Evolutionary conservation across 495 filamentous ascomycete genomes (phyloP), one percentile per base, ranked within the genome.

Genomic region (Penicillium waksmanii): DNA sequence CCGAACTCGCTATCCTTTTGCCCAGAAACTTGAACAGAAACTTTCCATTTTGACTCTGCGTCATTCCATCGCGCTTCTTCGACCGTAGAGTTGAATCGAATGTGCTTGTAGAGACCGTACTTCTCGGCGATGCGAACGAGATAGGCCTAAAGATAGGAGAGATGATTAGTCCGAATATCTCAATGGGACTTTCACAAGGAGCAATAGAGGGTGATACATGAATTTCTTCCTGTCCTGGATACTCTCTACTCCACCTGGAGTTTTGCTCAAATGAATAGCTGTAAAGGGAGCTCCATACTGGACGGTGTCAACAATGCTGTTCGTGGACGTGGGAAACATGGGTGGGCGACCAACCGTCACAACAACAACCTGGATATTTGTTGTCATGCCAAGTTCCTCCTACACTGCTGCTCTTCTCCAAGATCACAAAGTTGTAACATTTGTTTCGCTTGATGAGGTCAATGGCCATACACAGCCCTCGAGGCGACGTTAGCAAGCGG

Each of bases 181-280:
- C 7, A 1, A 17, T 21, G 9, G 25, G 7, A 47, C 2, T 23
- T 23, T 23, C 3, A 23, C 23, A 23, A 13, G 17, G 21, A 12
- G 17, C 12, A 34, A 43, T 53, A 38, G 42, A 18, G 17, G 5
- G 9, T 7, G 46, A 52, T n/a, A 61, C 53, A 21, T 43, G 27
- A 25, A 89, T 84, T 65, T 89, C 87, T 49, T 79, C 77, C 54
- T 87, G 85, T 0, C 85, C 85, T 0, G 87, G 82, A 62, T 88
- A 89, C 40, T 87, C 80, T 31, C 82, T 72, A 5, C 84, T 81
- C 87, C 88, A 90, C 64, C 81, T 69, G 10, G 84, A 75, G 27
- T 86, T 87, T 12, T 87, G 85, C 31, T 86, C 87, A 60, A 89
- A 90, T 5, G 84, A 83, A 64, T 84, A 89, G 58, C 84, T 87